Percentiles rank a stretch among this genome's conserved stretches.
phyloP scores from a whole-genome alignment of 2,329 filamentous ascomycete genomes.

The Colletotrichum somersetense region DNA sequence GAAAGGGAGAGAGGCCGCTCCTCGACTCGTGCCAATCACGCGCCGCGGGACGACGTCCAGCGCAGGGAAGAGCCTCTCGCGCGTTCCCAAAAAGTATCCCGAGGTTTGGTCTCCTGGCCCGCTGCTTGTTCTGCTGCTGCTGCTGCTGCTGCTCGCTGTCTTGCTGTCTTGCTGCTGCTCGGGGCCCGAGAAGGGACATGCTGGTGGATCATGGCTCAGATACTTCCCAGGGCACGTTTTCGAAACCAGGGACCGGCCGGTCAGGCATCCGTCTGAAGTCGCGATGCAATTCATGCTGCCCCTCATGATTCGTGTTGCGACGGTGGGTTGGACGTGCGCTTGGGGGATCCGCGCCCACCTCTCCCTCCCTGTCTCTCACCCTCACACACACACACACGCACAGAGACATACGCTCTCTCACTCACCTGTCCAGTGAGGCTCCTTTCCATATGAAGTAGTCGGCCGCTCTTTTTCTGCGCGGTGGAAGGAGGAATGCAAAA shows the following conservation, averaged over 20 bases:
- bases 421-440: conserved; percentile 8
- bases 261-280: conserved; percentile 39
- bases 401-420: not conserved
- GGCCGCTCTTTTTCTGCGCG: conserved; percentile 10
- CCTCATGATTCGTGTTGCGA: conserved; percentile 42
- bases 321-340: conserved; percentile 35
- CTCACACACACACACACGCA: no score
- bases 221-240: conserved; percentile 38
- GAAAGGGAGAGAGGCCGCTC: conserved; percentile 1
- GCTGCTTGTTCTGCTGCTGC: conserved; percentile 11
- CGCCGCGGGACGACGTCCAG: conserved; percentile 1
- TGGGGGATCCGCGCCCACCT: conserved; percentile 27
- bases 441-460: conserved; percentile 42
- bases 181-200: conserved; percentile 18
- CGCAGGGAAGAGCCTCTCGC: conserved; percentile 6
- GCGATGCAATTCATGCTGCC: conserved; percentile 36
- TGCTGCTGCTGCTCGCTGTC: not conserved
- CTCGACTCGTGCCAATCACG: conserved; percentile 33
- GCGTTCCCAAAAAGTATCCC: conserved; percentile 4
- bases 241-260: conserved; percentile 42
- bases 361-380: not conserved
- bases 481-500: not conserved
- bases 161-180: conserved; percentile 23
- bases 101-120: conserved; percentile 12
- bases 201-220: conserved; percentile 28